Conservation (phyloP, 371 early-diverging fungal genomes). For the Massospora cicadina region DNA sequence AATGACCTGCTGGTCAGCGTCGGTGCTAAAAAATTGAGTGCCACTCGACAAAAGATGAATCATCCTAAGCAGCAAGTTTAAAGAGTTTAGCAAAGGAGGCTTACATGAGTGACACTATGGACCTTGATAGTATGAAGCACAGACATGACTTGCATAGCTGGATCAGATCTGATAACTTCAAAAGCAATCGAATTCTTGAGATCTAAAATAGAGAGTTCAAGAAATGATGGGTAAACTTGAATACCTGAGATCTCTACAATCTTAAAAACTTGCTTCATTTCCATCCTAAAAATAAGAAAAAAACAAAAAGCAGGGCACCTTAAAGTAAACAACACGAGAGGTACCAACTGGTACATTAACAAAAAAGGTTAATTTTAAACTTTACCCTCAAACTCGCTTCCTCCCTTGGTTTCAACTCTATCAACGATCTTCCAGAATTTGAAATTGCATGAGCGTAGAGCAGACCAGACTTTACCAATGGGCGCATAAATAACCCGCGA, state of each 20-base stretch:
- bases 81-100: not conserved
- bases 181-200: conserved; percentile 29
- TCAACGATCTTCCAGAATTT: conserved; percentile 5
- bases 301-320: not conserved
- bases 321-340: conserved; percentile 3
- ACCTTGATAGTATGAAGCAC: conserved; percentile 34
- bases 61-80: conserved; percentile 18
- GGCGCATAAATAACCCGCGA: conserved; percentile 8
- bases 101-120: conserved; percentile 24
- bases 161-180: conserved; percentile 37
- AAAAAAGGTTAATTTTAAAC: not conserved
- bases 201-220: conserved; percentile 16
- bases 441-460: conserved; percentile 1
- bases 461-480: conserved; percentile 5
- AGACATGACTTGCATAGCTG: conserved; percentile 27
- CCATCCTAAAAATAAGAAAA: conserved; percentile 8
- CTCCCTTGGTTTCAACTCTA: not conserved
- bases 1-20: conserved; percentile 26
- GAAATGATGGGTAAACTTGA: not conserved
- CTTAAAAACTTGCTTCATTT: not conserved
- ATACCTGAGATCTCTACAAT: conserved; percentile 8
- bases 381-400: not conserved
- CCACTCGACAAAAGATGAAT: conserved; percentile 46
- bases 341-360: not conserved
- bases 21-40: conserved; percentile 32